phyloP scores from a whole-genome alignment of 2,329 filamentous ascomycete genomes.

The Penicillium nordicum region DNA sequence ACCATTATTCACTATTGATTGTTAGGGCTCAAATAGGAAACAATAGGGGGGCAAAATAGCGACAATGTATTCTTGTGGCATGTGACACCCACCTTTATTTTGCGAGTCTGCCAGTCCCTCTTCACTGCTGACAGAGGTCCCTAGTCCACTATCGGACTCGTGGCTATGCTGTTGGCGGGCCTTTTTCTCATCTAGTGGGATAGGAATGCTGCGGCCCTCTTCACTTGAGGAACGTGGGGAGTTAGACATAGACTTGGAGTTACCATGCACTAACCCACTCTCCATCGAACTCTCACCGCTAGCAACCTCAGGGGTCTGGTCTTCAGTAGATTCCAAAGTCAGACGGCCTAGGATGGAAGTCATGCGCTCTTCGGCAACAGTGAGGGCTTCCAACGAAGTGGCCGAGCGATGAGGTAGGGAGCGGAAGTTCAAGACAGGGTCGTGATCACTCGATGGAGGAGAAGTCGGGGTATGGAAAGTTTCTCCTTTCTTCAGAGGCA shows the following conservation, averaged over 20 bases:
- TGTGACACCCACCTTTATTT: conserved; percentile 38
- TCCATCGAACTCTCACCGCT: not conserved
- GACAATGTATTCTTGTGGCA: not conserved
- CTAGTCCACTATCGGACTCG: conserved; percentile 82
- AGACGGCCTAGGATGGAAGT: conserved; percentile 64
- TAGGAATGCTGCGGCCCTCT: conserved; percentile 13
- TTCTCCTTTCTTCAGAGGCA: conserved; percentile 66
- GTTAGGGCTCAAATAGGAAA: conserved; percentile 21
- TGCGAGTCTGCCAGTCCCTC: conserved; percentile 46
- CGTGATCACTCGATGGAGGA: conserved; percentile 39
- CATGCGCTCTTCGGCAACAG: conserved; percentile 66
- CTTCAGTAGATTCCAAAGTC: conserved; percentile 57
- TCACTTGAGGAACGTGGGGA: conserved; percentile 31
- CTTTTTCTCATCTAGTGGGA: conserved; percentile 23
- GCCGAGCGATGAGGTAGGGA: conserved; percentile 63
- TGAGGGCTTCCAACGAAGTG: conserved; percentile 66
- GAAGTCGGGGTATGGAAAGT: conserved; percentile 54
- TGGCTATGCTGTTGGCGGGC: conserved; percentile 57
- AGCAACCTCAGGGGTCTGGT: conserved; percentile 14
- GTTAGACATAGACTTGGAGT: not conserved
- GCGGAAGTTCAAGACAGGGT: conserved; percentile 44
- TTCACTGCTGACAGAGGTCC: conserved; percentile 70
- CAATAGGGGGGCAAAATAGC: not conserved
- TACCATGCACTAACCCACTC: not conserved
- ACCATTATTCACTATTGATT: conserved; percentile 19